Evolutionary conservation across 768 basidiomycete species (phyloP), one percentile per base, ranked within the genome.

Genomic region (Boletus eberwhitei): DNA sequence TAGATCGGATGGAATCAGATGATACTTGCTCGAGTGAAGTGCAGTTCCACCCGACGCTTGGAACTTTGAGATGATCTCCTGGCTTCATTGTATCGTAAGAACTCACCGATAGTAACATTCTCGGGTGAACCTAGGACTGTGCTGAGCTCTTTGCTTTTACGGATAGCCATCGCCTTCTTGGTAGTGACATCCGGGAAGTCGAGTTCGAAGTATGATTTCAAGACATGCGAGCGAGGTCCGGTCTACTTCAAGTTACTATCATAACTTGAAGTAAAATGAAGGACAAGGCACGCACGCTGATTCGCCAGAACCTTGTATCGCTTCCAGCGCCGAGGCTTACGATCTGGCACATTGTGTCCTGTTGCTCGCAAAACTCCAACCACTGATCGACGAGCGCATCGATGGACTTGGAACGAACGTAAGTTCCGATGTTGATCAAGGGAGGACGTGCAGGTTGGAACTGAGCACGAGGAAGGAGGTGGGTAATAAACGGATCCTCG

Each of bases 321-420:
- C 92, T 98, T 22, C 97, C 97, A 2, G 95, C 89, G 0, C 97
- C 97, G 31, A 98, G 71, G 70, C 91, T 96, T n/a, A 98, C 81
- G 50, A 98, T 86, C 76, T 98, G 97, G 59, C 83, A 86, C 53
- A 67, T 67, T 55, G 71, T 77, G n/a, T 72, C 77, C 9, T 74
- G 74, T 21, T 62, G 64, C 39, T 69, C 65, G 1, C 79, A 76
- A 17, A 77, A 61, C 17, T 74, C 69, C 21, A 93, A 60, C 80
- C 89, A 94, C 43, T 76, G 71, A 29, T 83, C 72, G 1, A 95
- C 83, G 13, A 96, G 81, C 37, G 73, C 71, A 63, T 97, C 97
- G 36, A 98, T 83, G 7, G 84, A 90, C 51, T 80, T 76, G 0
- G 90, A 85, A 53, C 96, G 83, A 54, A 96, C 83, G 62, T 88